These are phyloP conservation scores for Sparassis latifolia DNA, from an alignment of 1,284 basidiomycete genomes.

Conservation along the genomic window DNA sequence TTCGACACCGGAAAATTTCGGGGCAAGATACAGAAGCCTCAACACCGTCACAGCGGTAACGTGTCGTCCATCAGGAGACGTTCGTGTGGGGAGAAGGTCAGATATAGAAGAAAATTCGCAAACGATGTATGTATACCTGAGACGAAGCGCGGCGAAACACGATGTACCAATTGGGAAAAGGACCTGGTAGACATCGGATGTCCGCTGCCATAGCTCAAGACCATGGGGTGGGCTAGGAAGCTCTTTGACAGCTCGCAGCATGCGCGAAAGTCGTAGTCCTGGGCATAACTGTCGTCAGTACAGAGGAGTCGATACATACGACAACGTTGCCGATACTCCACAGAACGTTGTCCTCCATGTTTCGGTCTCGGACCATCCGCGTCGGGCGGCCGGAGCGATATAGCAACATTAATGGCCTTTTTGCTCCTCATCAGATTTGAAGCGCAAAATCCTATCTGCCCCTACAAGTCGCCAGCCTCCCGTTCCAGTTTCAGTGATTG, in stretches of 20 bases:
- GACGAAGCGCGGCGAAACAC: slow-evolving; percentile 1
- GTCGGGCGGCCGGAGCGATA: slow-evolving; percentile 7
- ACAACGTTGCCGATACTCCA: slow-evolving; percentile 16
- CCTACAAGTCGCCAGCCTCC: slow-evolving; percentile 3
- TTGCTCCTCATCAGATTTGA: slow-evolving; percentile 17
- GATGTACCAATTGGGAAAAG: neutral
- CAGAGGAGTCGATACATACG: neutral
- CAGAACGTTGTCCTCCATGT: slow-evolving; percentile 15
- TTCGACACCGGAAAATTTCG: slow-evolving; percentile 15
- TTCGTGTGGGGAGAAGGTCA: slow-evolving; percentile 5
- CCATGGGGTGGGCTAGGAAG: slow-evolving; percentile 14
- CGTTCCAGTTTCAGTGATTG: slow-evolving; percentile 13
- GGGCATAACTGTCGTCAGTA: neutral
- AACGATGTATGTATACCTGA: neutral
- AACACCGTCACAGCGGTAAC: slow-evolving; percentile 16
- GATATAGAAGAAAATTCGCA: neutral
- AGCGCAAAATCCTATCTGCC: slow-evolving; percentile 5
- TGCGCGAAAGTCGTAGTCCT: slow-evolving; percentile 9
- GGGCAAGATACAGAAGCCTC: slow-evolving; percentile 16
- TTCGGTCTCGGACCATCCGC: slow-evolving; percentile 2
- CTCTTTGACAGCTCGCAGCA: slow-evolving; percentile 12
- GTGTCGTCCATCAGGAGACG: slow-evolving; percentile 20
- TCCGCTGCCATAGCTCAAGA: slow-evolving; percentile 20
- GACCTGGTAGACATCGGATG: slow-evolving; percentile 8
- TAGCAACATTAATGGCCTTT: slow-evolving; percentile 10